These are phyloP conservation scores for Friedmanniomyces endolithicus DNA, from an alignment of 495 filamentous ascomycete species.

Conservation along the genomic window DNA sequence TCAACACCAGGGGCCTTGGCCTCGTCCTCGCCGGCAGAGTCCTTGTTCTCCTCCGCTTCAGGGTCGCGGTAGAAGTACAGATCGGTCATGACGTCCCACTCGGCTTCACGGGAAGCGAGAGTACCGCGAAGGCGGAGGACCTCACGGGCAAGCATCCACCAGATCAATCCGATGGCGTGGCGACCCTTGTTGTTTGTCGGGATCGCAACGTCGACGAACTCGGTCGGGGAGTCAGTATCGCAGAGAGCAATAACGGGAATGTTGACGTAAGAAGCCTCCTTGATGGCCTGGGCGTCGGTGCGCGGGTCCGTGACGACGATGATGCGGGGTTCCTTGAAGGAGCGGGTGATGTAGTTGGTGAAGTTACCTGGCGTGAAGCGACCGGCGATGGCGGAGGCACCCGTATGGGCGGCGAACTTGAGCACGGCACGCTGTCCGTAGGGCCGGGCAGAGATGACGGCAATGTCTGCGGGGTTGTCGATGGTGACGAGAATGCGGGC, in stretches of 20 bases:
- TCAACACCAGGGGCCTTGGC: slow-evolving; percentile 60
- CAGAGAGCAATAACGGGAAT: slow-evolving; percentile 98
- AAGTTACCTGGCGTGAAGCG: slow-evolving; percentile 99
- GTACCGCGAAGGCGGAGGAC: slow-evolving; percentile 96
- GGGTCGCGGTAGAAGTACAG: slow-evolving; percentile 99
- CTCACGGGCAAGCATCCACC: slow-evolving; percentile 99
- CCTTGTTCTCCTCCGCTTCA: slow-evolving; percentile 95
- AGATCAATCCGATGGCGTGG: slow-evolving; percentile 93
- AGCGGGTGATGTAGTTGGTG: slow-evolving; percentile 99
- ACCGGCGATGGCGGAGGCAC: slow-evolving; percentile 93
- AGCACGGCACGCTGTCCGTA: slow-evolving; percentile 98
- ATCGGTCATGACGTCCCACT: slow-evolving; percentile 99
- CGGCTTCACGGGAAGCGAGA: slow-evolving; percentile 79
- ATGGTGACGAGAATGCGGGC: slow-evolving; percentile 97
- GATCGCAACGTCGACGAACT: slow-evolving; percentile 99
- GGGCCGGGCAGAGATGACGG: slow-evolving; percentile 97
- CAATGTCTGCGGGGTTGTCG: slow-evolving; percentile 98
- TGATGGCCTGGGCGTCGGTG: slow-evolving; percentile 99
- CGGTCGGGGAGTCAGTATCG: slow-evolving; percentile 98
- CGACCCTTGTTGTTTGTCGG: slow-evolving; percentile 99
- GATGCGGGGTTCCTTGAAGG: slow-evolving; percentile 99
- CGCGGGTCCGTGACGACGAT: slow-evolving; percentile 99
- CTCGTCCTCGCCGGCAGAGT: slow-evolving; percentile 38
- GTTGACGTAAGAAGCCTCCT: slow-evolving; percentile 99
- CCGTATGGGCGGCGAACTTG: slow-evolving; percentile 96